Evolutionary conservation across 768 basidiomycete species (phyloP), one percentile per base, ranked within the genome.

Genomic region (Trametes villosa): DNA sequence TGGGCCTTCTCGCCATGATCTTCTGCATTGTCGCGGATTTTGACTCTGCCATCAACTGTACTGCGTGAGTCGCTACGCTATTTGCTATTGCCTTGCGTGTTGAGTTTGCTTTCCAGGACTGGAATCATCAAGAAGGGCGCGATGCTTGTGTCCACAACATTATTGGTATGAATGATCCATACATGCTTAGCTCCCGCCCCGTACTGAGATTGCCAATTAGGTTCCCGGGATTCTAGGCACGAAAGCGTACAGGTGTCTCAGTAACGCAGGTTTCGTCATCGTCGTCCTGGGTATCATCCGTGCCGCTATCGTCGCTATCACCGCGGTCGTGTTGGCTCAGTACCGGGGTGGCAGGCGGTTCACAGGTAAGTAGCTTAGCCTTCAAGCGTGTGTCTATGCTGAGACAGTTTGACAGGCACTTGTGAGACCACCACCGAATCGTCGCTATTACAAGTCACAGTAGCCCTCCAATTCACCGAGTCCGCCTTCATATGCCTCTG

Each of bases 201-300:
- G 7, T 38, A 8, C 46, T 52, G 40, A 53, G 31, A 7, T 58
- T 30, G 58, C 34, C 27, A 38, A 24, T 9, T 54, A 87, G 87
- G 79, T 88, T 41, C 80, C 84, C 0, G 86, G 85, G 30, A 83
- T 88, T 30, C 75, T 86, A 33, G 87, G 87, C 15, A 75, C 83
- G 65, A 89, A 89, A 68, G 86, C 83, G 9, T 89, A 88, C 65
- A 81, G 81, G 66, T 88, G 86, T 65, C 72, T 88, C 62, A 80
- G 85, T 69, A 81, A 83, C 59, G 81, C 84, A n/a, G 77, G 77
- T n/a, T 63, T 84, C 54, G 79, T 89, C 53, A 74, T 83, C 15
- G 62, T 76, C 22, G 66, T 78, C 18, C 67, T 87, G 41, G 67
- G 67, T 4, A 47, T 79, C 17, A 76, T 86, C 22, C 80, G 81